These are phyloP conservation scores for Rhodotorula sp. DNA, from an alignment of 1,284 basidiomycete genomes.

Conservation along the genomic window DNA sequence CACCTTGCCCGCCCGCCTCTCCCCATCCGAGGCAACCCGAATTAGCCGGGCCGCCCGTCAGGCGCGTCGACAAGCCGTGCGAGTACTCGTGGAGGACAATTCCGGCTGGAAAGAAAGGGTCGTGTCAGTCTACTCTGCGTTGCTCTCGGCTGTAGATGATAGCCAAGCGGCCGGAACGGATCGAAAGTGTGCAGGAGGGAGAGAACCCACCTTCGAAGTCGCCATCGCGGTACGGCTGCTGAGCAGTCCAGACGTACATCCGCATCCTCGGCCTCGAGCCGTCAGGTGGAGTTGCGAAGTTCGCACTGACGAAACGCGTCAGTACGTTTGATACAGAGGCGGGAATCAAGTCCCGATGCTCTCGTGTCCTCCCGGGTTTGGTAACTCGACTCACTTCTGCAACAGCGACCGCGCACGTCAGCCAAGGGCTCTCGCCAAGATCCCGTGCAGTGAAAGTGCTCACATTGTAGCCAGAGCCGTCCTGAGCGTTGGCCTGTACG, in stretches of 20 bases:
- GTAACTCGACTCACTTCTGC: no score
- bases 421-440: background rate
- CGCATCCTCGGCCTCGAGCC: slow-evolving; percentile 61
- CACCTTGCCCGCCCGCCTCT: slow-evolving; percentile 84
- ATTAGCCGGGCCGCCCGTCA: slow-evolving; percentile 91
- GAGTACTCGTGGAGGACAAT: slow-evolving; percentile 50
- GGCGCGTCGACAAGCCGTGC: slow-evolving; percentile 86
- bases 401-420: no score
- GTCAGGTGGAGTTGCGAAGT: slow-evolving; percentile 57
- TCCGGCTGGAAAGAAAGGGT: slow-evolving; percentile 33
- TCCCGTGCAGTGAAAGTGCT: slow-evolving; percentile 41
- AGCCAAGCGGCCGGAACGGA: background rate
- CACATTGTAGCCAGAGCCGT: slow-evolving; percentile 65
- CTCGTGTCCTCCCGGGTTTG: no score
- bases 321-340: background rate
- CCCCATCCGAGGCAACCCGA: slow-evolving; percentile 41
- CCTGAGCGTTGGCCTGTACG: slow-evolving; percentile 91
- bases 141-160: no score
- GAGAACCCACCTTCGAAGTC: slow-evolving; percentile 64
- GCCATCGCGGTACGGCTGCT: slow-evolving; percentile 83
- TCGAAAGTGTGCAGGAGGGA: background rate
- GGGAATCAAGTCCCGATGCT: no score
- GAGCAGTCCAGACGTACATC: slow-evolving; percentile 95
- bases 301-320: slow-evolving; percentile 45
- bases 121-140: no score